Evolutionary conservation across 2,329 filamentous ascomycete species (phyloP), one percentile per base, ranked within the genome.

Genomic region (Stagonosporopsis cucurbitacearum): DNA sequence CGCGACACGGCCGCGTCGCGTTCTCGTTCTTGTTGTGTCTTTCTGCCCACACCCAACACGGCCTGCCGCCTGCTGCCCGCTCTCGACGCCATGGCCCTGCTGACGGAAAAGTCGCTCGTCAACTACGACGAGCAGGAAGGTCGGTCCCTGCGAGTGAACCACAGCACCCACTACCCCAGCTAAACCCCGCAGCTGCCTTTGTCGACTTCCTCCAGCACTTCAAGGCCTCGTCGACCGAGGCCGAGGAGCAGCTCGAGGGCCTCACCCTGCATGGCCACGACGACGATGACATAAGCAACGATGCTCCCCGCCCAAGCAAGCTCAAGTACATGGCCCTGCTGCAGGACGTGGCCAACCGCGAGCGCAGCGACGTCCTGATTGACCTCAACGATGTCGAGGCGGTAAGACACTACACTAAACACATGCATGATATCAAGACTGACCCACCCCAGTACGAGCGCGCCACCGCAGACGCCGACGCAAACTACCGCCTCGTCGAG

Each of bases 281-380:
- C 76, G 93, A 96, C 70, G 92, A 96, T 75, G 92, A 97, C 70
- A 91, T 96, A 72, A 92, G 96, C 87, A 91, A 96, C 73, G 89
- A 93, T 67, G 85, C 87, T 59, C 67, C 42, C 59, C 59, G 59
- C 41, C 66, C 64, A 67, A 88, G 87, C 35, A 91, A 89, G 73
- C 81, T 88, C 75, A 98, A 98, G 79, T 99, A 99, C 79, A 88
- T 90, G 82, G 85, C 91, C 50, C 82, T 94, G 72, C 81, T 99
- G 70, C 93, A 97, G 74, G 86, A 94, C 68, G 84, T 99, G 12
- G 89, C 94, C 54, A 89, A 99, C 73, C 86, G 95, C 62, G 83
- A 86, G 63, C 81, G 84, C 54, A 85, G 90, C 61, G 90, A 96
- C 72, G 84, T 98, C 49, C 80, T 90, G 51, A 88, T 99, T 70